Conservation (phyloP, 495 filamentous ascomycete species). For the Oleoguttula mirabilis region DNA sequence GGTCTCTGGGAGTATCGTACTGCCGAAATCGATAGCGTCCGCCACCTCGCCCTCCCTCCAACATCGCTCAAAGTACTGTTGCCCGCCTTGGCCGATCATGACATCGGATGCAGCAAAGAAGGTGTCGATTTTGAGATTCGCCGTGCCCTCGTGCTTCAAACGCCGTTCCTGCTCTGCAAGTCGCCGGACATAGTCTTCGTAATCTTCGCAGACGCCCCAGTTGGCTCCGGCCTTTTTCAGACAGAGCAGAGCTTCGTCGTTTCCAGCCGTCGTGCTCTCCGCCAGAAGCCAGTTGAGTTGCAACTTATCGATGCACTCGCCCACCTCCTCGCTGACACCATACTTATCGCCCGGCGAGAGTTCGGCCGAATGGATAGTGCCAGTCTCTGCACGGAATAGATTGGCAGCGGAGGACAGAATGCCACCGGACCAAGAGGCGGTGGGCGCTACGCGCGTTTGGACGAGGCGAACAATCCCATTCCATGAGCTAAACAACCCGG, state of each 20-base stretch:
- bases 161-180: slow-evolving; percentile 8
- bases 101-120: slow-evolving; percentile 18
- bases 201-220: slow-evolving; percentile 19
- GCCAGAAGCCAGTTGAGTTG: slow-evolving; percentile 8
- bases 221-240: slow-evolving; percentile 7
- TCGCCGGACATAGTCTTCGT: slow-evolving; percentile 8
- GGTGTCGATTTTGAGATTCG: slow-evolving; percentile 6
- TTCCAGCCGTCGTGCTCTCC: slow-evolving; percentile 12
- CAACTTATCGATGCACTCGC: slow-evolving; percentile 9
- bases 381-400: slow-evolving; percentile 4
- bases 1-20: slow-evolving; percentile 6
- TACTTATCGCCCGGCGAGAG: slow-evolving; percentile 6
- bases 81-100: slow-evolving; percentile 17
- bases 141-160: too few species aligned
- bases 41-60: slow-evolving; percentile 9
- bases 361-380: neutral
- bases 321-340: slow-evolving; percentile 12
- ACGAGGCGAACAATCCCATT: slow-evolving; percentile 8
- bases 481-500: slow-evolving; percentile 6
- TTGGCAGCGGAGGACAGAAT: slow-evolving; percentile 3
- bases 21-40: slow-evolving; percentile 9
- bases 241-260: slow-evolving; percentile 16
- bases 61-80: slow-evolving; percentile 17
- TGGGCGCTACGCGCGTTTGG: slow-evolving; percentile 3
- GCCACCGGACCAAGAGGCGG: slow-evolving; percentile 15